A percentile compares a stretch with the other conserved stretches of the same genome.
Conservation (phyloP, 2,329 filamentous ascomycete genomes). For the Neocucurbitaria cava region DNA sequence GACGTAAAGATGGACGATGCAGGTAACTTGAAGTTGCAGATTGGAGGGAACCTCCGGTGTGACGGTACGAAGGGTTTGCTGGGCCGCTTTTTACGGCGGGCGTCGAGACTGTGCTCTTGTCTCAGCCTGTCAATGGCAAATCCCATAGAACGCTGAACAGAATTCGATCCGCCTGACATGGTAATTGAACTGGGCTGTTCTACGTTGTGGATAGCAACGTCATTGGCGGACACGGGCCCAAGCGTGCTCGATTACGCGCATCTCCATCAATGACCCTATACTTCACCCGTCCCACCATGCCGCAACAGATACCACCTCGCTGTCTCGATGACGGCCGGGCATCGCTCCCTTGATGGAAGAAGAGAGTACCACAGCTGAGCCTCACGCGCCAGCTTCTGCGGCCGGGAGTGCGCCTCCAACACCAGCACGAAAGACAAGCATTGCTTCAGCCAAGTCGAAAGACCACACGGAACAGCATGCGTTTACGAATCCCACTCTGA, state of each 20-base stretch:
- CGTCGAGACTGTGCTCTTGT: too few species aligned
- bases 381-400: constrained; percentile 21
- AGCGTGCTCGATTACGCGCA: constrained; percentile 11
- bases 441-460: constrained; percentile 22
- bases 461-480: constrained; percentile 37
- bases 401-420: constrained; percentile 18
- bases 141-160: too few species aligned
- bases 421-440: constrained; percentile 51
- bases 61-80: too few species aligned
- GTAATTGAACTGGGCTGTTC: background rate
- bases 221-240: constrained; percentile 12
- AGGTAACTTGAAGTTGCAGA: too few species aligned
- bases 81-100: too few species aligned
- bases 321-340: constrained; percentile 27
- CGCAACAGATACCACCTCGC: background rate
- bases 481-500: constrained; percentile 44
- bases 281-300: background rate
- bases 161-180: too few species aligned
- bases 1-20: too few species aligned
- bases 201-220: constrained; percentile 3
- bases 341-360: constrained; percentile 33
- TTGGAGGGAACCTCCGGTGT: too few species aligned
- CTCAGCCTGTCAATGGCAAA: too few species aligned
- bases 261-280: constrained; percentile 3
- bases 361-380: constrained; percentile 37